phyloP scores from a whole-genome alignment of 306 rosid species.

The Lotus japonicus region DNA sequence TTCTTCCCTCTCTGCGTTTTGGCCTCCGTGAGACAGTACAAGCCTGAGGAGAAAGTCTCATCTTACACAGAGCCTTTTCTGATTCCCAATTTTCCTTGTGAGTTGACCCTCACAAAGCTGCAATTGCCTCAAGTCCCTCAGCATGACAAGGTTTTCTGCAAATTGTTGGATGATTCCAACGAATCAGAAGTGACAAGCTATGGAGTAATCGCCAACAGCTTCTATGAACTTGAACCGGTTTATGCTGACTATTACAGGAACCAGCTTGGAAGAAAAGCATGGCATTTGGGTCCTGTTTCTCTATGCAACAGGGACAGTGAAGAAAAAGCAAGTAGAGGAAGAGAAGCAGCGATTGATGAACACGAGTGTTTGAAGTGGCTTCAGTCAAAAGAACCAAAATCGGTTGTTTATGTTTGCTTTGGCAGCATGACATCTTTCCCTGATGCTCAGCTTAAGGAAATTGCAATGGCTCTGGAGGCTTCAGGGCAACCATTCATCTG shows the following conservation, averaged over 20 bases:
- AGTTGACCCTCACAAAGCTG: constrained; percentile 31
- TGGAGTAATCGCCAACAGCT: constrained; percentile 48
- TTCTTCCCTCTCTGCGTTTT: constrained; percentile 35
- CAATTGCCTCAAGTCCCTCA: constrained; percentile 21
- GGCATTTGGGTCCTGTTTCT: constrained; percentile 55
- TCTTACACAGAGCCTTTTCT: constrained; percentile 37
- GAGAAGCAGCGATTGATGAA: constrained; percentile 24
- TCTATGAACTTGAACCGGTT: constrained; percentile 43
- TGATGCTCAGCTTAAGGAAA: constrained; percentile 35
- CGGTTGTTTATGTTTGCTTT: constrained; percentile 39
- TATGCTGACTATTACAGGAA: constrained; percentile 45
- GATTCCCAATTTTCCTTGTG: constrained; percentile 45
- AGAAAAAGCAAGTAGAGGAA: constrained; percentile 37
- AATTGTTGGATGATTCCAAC: not conserved
- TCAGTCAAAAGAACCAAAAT: constrained; percentile 24
- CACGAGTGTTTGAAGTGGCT: constrained; percentile 47
- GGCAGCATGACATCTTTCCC: constrained; percentile 29
- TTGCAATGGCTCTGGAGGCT: constrained; percentile 39
- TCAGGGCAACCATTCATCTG: constrained; percentile 36
- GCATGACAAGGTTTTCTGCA: not conserved
- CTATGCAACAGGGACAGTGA: constrained; percentile 20
- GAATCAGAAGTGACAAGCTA: constrained; percentile 33
- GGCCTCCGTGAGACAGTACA: constrained; percentile 5
- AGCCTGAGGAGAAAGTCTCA: constrained; percentile 38
- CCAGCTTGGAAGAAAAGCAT: constrained; percentile 40